Evolutionary conservation across 371 early-diverging fungal genomes (phyloP).

Genomic region (Zychaea mexicana): DNA sequence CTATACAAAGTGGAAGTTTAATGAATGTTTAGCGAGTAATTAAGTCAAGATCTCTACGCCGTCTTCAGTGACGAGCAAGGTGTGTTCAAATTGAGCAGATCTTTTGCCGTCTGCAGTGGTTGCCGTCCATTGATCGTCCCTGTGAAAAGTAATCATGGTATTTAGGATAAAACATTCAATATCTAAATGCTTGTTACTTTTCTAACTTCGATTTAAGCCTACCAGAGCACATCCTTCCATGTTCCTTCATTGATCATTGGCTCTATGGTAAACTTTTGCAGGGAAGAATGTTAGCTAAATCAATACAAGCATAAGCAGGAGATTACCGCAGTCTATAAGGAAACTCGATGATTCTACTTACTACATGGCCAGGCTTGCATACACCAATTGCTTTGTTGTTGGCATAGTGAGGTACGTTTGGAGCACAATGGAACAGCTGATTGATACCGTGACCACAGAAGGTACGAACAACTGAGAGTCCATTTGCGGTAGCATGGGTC

Average conservation of each 20-base stretch:
- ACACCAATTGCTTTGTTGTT: constrained; percentile 94
- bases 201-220: constrained; percentile 10
- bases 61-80: constrained; percentile 89
- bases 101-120: constrained; percentile 93
- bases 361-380: constrained; percentile 89
- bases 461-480: constrained; percentile 91
- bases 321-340: too few species aligned
- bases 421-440: constrained; percentile 87
- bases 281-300: too few species aligned
- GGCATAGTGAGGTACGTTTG: constrained; percentile 96
- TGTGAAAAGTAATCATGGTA: too few species aligned
- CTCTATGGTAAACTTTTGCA: constrained; percentile 99
- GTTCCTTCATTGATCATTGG: constrained; percentile 95
- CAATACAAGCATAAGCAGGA: too few species aligned
- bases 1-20: too few species aligned
- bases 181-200: not conserved
- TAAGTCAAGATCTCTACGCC: constrained; percentile 91
- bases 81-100: constrained; percentile 99
- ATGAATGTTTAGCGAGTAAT: too few species aligned
- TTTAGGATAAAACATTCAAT: too few species aligned
- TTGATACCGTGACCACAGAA: constrained; percentile 96
- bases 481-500: constrained; percentile 80
- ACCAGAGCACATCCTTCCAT: constrained; percentile 63
- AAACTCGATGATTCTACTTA: too few species aligned
- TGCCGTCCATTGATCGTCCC: constrained; percentile 92